These are phyloP conservation scores for Westerdykella sp. DNA, from an alignment of 2,329 filamentous ascomycete genomes.

Conservation along the genomic window DNA sequence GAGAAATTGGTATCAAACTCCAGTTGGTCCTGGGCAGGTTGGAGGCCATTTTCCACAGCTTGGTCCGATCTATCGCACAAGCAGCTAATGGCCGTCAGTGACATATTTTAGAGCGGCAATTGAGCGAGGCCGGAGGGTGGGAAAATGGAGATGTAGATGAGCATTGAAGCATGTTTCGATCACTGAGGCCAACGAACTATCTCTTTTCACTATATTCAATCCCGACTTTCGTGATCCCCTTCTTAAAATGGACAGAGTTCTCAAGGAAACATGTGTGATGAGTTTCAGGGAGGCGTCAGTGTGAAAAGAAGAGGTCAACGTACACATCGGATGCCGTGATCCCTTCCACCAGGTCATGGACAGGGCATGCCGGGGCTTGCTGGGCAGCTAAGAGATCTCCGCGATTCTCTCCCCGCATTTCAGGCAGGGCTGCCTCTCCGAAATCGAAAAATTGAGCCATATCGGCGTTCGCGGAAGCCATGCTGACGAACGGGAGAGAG, in stretches of 20 bases:
- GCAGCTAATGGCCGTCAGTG: slow-evolving; percentile 13
- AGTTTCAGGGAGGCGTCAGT: neutral
- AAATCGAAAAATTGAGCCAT: slow-evolving; percentile 38
- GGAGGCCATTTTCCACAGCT: slow-evolving; percentile 4
- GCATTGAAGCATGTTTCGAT: no score
- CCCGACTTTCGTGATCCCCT: no score
- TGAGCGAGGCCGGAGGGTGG: neutral
- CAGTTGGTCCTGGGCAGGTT: slow-evolving; percentile 1
- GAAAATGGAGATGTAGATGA: no score
- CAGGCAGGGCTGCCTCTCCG: slow-evolving; percentile 31
- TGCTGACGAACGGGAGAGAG: neutral
- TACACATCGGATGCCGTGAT: no score
- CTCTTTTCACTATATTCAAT: no score
- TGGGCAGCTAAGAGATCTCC: slow-evolving; percentile 8
- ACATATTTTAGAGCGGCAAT: neutral
- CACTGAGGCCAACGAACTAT: no score
- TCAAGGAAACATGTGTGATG: slow-evolving; percentile 5
- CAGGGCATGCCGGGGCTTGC: no score
- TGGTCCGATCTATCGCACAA: slow-evolving; percentile 14
- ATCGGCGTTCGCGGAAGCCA: slow-evolving; percentile 12
- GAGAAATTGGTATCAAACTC: slow-evolving; percentile 41
- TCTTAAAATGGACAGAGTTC: slow-evolving; percentile 6
- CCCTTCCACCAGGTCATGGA: no score
- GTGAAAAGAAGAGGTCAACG: neutral
- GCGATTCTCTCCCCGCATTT: slow-evolving; percentile 13